Base-by-base conservation (phyloP, 148 eudicot genomes). In the Cornus florida region DNA sequence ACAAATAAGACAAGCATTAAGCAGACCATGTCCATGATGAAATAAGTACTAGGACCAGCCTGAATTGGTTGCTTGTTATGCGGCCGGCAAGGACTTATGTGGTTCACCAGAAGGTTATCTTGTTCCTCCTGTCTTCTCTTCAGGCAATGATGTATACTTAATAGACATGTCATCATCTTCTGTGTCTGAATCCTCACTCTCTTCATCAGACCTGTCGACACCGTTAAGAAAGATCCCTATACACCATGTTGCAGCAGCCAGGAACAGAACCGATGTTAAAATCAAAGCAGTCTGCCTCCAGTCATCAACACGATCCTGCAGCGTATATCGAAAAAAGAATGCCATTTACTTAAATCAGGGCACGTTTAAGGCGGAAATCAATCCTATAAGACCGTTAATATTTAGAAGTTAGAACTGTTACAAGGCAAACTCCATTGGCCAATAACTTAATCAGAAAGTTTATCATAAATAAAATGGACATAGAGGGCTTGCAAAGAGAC, bases 201-300 rank as follows among this genome's bases (percentile, higher is more conserved):
- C 88, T 81, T 90, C 91, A 16, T 85, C 69, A 69, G 74, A 90
- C 77, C 88, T 84, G 80, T 92, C 97, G 65, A 90, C 92, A n/a
- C 86, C 74, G 10, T 80, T 84, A 71, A 92, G 70, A 73, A 92
- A 92, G 48, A 92, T 81, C 48, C 95, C 95, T 75, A 86, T 83
- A 41, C 85, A 92, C 98, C 98, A 96, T 78, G 94, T 83, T 31
- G 59, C 81, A 73, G 99, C 90, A n/a, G 99, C 97, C 71, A 96
- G 67, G 79, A 96, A 96, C 33, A 96, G 84, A 83, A 96, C 73
- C 3, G 94, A 82, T 10, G 99, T 93, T 77, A 96, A 82, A 68
- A 86, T 86, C 67, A 96, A 85, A 68, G 95, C 81, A 24, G 98
- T 92, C 22, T 67, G 75, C 85, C 99, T 93, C 99, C 99, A 96